Evolutionary conservation across 2,329 filamentous ascomycete genomes (phyloP), one percentile per base, ranked within the genome.

Genomic region (Colletotrichum paranaense): DNA sequence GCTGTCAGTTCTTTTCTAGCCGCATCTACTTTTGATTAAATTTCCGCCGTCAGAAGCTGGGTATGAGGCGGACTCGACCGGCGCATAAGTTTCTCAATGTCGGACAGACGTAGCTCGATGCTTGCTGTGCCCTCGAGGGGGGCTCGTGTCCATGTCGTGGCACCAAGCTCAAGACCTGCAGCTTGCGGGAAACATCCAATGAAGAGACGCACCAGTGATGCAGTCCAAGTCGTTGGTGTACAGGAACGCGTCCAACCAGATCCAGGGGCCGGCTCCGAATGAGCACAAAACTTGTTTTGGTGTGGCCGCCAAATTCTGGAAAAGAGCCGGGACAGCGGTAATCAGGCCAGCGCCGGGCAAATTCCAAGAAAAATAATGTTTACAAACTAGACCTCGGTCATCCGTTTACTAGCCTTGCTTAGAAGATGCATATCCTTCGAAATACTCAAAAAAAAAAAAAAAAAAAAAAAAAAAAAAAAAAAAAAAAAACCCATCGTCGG

Each of bases 191-290:
- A 26, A 62, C 52, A 57, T 19, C 65, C 65, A 73, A 74, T 73
- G 11, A 52, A 55, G 26, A 53, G 11, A 53, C 28, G 62, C 56
- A 58, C 22, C 58, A 32, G 14, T 8, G 7, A 26, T 74, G 70
- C 57, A 57, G 73, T 46, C 65, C 53, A 60, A 60, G 55, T 53
- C 35, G 62, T 66, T 73, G 53, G 62, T 71, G 62, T 53, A 73
- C 66, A 72, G 74, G 64, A 68, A 75, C 63, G 67, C 67, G 68
- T 68, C 67, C 74, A 75, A 68, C 67, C 72, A 72, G 19, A 22
- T 14, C 9, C 26, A 32, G 30, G 42, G 26, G 22, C 11, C 32
- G 60, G 26, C 32, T 22, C 42, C 35, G 62, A 35, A 52, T 4
- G 63, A 57, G 42, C 66, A 72, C 38, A 67, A 74, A 75, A 73